phyloP scores from a whole-genome alignment of 768 basidiomycete species.

The Sporobolomyces pararoseus region DNA sequence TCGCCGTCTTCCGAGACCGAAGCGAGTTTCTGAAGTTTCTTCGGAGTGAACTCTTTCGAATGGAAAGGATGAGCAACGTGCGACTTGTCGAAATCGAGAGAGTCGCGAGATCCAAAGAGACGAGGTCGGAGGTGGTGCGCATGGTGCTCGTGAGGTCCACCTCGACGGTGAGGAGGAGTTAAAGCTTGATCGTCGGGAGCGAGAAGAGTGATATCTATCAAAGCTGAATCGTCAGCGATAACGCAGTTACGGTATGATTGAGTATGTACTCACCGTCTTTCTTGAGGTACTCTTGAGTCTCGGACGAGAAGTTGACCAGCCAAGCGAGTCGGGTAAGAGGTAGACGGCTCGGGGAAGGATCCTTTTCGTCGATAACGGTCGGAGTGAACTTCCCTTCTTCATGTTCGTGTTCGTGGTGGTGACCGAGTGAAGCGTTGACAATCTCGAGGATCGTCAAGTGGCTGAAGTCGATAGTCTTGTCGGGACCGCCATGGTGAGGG shows the following conservation, averaged over 20 bases:
- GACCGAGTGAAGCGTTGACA: conserved; percentile 42
- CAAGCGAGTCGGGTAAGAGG: conserved; percentile 42
- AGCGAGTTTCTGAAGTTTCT: conserved; percentile 23
- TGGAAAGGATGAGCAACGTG: conserved; percentile 35
- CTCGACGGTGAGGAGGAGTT: conserved; percentile 25
- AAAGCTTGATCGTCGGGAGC: conserved; percentile 45
- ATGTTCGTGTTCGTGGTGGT: conserved; percentile 14
- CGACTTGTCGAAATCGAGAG: conserved; percentile 8
- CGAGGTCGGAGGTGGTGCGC: not conserved
- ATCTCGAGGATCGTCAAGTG: conserved; percentile 44
- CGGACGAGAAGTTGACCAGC: conserved; percentile 36
- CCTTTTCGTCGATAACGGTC: not conserved
- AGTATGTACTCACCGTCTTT: not conserved
- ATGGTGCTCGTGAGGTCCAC: not conserved
- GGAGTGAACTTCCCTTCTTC: not conserved
- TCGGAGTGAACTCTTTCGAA: conserved; percentile 16
- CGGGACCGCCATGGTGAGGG: conserved; percentile 1
- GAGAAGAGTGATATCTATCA: conserved; percentile 38
- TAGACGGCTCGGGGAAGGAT: conserved; percentile 12
- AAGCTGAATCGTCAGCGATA: not conserved
- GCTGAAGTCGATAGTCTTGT: conserved; percentile 35
- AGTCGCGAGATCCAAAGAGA: not conserved
- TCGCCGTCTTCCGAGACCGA: not conserved
- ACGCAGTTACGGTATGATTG: not conserved
- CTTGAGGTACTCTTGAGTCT: conserved; percentile 16